Evolutionary conservation across 2,329 filamentous ascomycete species (phyloP).

Genomic region (Alternaria solani): DNA sequence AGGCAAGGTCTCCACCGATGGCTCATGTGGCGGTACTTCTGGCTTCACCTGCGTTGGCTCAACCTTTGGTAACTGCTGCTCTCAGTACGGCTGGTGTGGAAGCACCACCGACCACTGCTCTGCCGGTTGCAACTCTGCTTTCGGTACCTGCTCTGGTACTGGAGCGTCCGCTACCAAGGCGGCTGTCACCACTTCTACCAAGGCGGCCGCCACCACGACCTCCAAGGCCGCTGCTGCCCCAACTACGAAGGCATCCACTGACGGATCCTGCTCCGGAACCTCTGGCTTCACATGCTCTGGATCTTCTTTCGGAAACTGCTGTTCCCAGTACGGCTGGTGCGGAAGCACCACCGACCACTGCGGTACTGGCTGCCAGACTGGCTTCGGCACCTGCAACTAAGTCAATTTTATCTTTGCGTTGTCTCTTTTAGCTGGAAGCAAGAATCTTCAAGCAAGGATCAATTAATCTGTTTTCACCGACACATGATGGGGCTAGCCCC

Average conservation of each 20-base stretch:
- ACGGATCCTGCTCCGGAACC: constrained; percentile 39
- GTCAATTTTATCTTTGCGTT: constrained; percentile 1
- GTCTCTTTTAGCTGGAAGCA: neutral
- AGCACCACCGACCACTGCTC: constrained; percentile 39
- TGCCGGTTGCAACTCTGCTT: constrained; percentile 44
- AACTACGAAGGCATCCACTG: constrained; percentile 33
- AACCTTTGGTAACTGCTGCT: constrained; percentile 58
- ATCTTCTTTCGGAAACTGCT: constrained; percentile 56
- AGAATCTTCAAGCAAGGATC: neutral
- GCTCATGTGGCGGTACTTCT: constrained; percentile 29
- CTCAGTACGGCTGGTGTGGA: constrained; percentile 52
- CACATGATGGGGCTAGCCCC: neutral
- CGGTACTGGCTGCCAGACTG: constrained; percentile 40
- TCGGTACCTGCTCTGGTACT: constrained; percentile 39
- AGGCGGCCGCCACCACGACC: constrained; percentile 1
- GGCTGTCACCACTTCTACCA: neutral
- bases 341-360: constrained; percentile 42
- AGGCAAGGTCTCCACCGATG: constrained; percentile 32
- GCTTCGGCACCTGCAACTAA: constrained; percentile 43
- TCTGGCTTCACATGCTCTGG: constrained; percentile 51
- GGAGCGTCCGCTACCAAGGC: constrained; percentile 8
- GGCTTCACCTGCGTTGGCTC: constrained; percentile 53
- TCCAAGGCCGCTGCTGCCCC: constrained; percentile 13
- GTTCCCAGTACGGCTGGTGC: constrained; percentile 55
- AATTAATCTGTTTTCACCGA: neutral